Evolutionary conservation across 495 filamentous ascomycete genomes (phyloP).

Genomic region (Podospora australis): DNA sequence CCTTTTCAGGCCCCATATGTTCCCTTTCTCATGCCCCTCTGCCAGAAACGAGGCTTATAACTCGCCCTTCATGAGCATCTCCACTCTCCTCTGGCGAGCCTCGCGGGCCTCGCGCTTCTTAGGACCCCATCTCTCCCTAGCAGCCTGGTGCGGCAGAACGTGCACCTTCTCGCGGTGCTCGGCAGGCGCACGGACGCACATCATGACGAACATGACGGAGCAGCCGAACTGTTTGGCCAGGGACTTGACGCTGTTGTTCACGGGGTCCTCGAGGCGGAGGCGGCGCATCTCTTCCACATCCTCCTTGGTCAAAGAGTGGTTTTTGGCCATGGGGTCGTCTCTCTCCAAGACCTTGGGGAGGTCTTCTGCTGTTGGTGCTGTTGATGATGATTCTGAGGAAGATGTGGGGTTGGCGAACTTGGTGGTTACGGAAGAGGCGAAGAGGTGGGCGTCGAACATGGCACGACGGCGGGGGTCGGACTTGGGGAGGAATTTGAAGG

Average conservation of each 20-base stretch:
- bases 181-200: conserved; percentile 36
- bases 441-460: conserved; percentile 34
- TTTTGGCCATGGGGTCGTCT: conserved; percentile 1
- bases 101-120: conserved; percentile 21
- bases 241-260: conserved; percentile 61
- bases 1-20: neutral
- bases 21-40: neutral
- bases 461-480: conserved; percentile 61
- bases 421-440: conserved; percentile 20
- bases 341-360: conserved; percentile 5
- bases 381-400: neutral
- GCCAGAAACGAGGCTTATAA: conserved; percentile 22
- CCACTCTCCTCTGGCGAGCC: conserved; percentile 62
- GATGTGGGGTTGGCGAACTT: neutral
- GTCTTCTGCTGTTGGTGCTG: conserved; percentile 1
- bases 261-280: conserved; percentile 61
- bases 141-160: conserved; percentile 68
- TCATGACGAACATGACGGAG: conserved; percentile 63
- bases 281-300: conserved; percentile 75
- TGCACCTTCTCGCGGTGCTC: conserved; percentile 42
- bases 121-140: conserved; percentile 40
- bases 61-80: conserved; percentile 47
- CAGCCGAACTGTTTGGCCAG: conserved; percentile 74
- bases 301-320: conserved; percentile 65
- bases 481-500: conserved; percentile 79